These are phyloP conservation scores for Trypanosoma boissoni DNA, from an alignment of 208 protist genomes.

Conservation along the genomic window DNA sequence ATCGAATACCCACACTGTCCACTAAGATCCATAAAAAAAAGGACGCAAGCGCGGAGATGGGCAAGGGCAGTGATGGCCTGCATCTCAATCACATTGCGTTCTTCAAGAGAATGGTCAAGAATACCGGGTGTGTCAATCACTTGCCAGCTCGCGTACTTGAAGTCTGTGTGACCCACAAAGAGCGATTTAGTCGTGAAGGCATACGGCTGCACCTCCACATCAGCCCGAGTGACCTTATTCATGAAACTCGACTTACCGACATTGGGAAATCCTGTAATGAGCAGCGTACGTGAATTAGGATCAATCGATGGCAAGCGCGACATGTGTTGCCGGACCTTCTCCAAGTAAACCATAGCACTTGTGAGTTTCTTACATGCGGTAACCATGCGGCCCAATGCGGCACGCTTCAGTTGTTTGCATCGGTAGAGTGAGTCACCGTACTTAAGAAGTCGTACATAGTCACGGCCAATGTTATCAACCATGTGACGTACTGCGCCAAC, in stretches of 20 bases:
- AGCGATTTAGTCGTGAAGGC: slow-evolving; percentile 99
- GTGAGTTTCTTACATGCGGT: slow-evolving; percentile 97
- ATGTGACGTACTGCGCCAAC: slow-evolving; percentile 96
- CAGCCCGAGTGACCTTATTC: slow-evolving; percentile 99
- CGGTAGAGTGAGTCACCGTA: slow-evolving; percentile 99
- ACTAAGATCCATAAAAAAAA: slow-evolving; percentile 99
- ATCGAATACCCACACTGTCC: slow-evolving; percentile 98
- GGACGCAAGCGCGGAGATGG: slow-evolving; percentile 96
- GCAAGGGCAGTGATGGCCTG: slow-evolving; percentile 99
- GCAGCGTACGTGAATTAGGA: slow-evolving; percentile 97
- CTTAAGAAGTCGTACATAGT: slow-evolving; percentile 99
- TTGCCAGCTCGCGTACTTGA: slow-evolving; percentile 99
- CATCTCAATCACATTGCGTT: slow-evolving; percentile 99
- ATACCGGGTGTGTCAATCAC: slow-evolving; percentile 99
- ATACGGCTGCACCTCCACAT: slow-evolving; percentile 99
- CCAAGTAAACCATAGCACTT: slow-evolving; percentile 96
- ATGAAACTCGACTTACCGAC: slow-evolving; percentile 99
- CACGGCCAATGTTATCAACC: slow-evolving; percentile 97
- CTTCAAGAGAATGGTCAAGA: slow-evolving; percentile 99
- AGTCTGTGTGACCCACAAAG: slow-evolving; percentile 99
- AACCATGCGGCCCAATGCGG: slow-evolving; percentile 99
- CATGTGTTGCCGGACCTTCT: slow-evolving; percentile 99
- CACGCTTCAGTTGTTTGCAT: slow-evolving; percentile 99
- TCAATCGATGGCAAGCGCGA: slow-evolving; percentile 99
- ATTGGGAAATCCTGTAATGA: slow-evolving; percentile 99